phyloP scores from a whole-genome alignment of 352 stramenopile genomes.

The Pythium folliculosum region DNA sequence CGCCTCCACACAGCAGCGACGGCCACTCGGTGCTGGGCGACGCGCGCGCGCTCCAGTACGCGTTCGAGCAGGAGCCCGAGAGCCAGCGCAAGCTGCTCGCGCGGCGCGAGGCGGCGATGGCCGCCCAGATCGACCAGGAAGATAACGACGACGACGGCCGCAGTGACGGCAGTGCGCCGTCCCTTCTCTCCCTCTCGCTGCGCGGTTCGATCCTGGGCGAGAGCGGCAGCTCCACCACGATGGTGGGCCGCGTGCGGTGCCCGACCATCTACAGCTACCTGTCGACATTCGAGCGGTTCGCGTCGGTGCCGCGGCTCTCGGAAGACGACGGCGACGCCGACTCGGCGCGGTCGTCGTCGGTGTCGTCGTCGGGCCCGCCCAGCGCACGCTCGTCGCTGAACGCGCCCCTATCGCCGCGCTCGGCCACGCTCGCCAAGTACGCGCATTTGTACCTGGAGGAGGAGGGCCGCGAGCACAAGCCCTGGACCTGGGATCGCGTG shows the following conservation, averaged over 20 bases:
- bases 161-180: background rate
- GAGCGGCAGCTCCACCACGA: background rate
- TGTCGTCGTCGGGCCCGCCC: constrained; percentile 8
- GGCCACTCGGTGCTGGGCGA: constrained; percentile 37
- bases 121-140: background rate
- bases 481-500: constrained; percentile 56
- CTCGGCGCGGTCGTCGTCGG: constrained; percentile 3
- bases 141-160: background rate
- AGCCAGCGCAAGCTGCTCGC: constrained; percentile 49
- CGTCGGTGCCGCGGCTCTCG: constrained; percentile 14
- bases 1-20: constrained; percentile 10
- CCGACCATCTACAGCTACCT: constrained; percentile 76
- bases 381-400: constrained; percentile 24
- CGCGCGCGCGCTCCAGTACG: constrained; percentile 61
- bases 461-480: constrained; percentile 51
- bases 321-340: background rate
- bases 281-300: constrained; percentile 66
- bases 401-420: constrained; percentile 53
- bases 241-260: constrained; percentile 39
- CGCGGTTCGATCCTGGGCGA: constrained; percentile 4
- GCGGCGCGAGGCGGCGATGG: background rate
- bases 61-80: constrained; percentile 65
- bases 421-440: constrained; percentile 78
- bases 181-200: background rate
- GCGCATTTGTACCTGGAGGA: constrained; percentile 71